Percentiles rank a stretch among this genome's conserved stretches.
Conservation (phyloP, 2,329 filamentous ascomycete genomes). For the Neonectria faginata region DNA sequence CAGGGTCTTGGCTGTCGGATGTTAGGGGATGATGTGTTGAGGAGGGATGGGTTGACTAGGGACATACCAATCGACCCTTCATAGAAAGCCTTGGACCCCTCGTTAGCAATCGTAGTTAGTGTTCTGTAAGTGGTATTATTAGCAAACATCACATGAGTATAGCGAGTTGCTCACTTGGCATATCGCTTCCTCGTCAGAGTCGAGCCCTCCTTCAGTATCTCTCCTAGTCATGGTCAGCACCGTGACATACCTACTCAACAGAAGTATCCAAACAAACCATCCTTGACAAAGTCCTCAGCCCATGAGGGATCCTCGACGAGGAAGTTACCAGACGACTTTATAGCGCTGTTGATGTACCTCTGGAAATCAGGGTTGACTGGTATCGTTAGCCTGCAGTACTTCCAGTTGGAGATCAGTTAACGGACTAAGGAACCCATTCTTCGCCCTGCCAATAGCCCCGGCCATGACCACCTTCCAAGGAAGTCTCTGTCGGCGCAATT, state of each 20-base stretch:
- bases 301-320: constrained; percentile 80
- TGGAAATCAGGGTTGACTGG: constrained; percentile 79
- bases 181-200: constrained; percentile 84
- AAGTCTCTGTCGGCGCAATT: constrained; percentile 55
- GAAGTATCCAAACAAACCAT: constrained; percentile 58
- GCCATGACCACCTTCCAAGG: constrained; percentile 78
- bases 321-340: constrained; percentile 64
- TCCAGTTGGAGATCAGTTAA: not conserved
- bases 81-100: constrained; percentile 82
- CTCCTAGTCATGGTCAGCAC: constrained; percentile 56
- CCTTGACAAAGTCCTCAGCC: constrained; percentile 89
- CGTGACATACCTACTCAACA: not conserved
- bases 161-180: constrained; percentile 57
- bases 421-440: constrained; percentile 73
- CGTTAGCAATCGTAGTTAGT: constrained; percentile 78
- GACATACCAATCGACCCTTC: constrained; percentile 69
- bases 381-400: constrained; percentile 36
- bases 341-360: constrained; percentile 73
- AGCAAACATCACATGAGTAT: not conserved
- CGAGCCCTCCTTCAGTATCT: constrained; percentile 77
- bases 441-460: constrained; percentile 80
- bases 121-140: constrained; percentile 56
- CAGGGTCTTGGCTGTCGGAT: constrained; percentile 72
- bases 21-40: constrained; percentile 18
- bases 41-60: not conserved